Percentiles rank a stretch among this genome's conserved stretches.
Evolutionary conservation across 768 basidiomycete species (phyloP).

Genomic region (Amanita fuliginea): DNA sequence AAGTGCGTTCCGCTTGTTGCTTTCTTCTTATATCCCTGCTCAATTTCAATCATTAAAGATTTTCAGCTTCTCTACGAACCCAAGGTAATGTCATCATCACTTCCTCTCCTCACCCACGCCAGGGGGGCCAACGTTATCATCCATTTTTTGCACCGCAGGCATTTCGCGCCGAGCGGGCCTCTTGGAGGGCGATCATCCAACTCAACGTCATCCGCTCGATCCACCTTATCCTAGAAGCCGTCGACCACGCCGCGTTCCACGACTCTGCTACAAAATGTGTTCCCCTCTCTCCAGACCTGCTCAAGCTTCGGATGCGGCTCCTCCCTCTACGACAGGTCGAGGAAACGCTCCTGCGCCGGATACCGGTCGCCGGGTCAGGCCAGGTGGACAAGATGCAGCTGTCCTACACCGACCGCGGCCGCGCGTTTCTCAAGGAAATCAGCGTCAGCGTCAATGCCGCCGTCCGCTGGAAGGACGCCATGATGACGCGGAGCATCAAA

Average conservation of each 20-base stretch:
- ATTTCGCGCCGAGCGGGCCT: conserved; percentile 47
- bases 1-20: conserved; percentile 33
- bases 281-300: conserved; percentile 29
- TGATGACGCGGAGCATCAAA: conserved; percentile 25
- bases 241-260: conserved; percentile 23
- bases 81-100: conserved; percentile 39
- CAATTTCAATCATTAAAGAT: conserved; percentile 25
- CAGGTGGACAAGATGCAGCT: conserved; percentile 18
- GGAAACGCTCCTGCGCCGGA: conserved; percentile 41
- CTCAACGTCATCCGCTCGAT: conserved; percentile 63
- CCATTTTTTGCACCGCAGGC: conserved; percentile 26
- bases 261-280: conserved; percentile 16
- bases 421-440: conserved; percentile 29
- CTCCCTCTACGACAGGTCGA: conserved; percentile 55
- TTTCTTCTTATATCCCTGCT: background rate
- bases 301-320: conserved; percentile 47
- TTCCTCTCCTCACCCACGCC: background rate
- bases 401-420: conserved; percentile 16
- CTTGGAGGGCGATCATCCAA: conserved; percentile 60
- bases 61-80: conserved; percentile 56
- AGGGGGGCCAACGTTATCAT: too few relatives aligned
- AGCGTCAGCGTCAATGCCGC: conserved; percentile 44
- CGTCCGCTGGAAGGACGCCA: conserved; percentile 37
- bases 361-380: conserved; percentile 35
- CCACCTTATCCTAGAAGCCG: conserved; percentile 48